Evolutionary conservation across 805 yeast species (phyloP).

Genomic region (Limtongozyma cylindracea): DNA sequence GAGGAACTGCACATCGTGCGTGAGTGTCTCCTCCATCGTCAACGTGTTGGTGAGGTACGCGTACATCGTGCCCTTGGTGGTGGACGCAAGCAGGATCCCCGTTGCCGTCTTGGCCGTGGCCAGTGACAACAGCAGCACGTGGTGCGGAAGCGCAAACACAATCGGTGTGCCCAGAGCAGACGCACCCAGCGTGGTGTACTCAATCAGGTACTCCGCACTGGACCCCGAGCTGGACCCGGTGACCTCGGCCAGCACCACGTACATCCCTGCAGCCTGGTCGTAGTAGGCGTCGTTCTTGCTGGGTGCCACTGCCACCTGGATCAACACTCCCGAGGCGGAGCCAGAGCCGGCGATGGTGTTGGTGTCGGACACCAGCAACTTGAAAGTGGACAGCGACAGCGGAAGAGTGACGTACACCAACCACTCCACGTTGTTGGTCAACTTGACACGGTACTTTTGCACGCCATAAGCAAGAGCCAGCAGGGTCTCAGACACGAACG

Average conservation of each 20-base stretch:
- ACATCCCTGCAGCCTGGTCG: not conserved
- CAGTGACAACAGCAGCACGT: not conserved
- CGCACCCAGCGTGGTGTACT: constrained; percentile 1
- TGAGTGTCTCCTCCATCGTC: constrained; percentile 4
- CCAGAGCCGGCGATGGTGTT: too few relatives aligned
- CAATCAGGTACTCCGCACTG: not conserved
- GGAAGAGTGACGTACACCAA: not conserved
- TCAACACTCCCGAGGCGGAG: constrained; percentile 6
- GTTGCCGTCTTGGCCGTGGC: not conserved
- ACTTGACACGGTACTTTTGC: constrained; percentile 2
- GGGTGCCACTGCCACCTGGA: constrained; percentile 27
- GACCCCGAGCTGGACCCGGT: constrained; percentile 14
- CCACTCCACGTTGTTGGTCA: constrained; percentile 3
- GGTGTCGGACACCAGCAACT: too few relatives aligned
- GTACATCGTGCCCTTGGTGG: not conserved
- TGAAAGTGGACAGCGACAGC: not conserved
- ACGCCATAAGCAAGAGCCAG: constrained; percentile 2
- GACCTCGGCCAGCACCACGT: not conserved
- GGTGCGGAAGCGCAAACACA: not conserved
- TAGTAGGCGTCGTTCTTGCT: constrained; percentile 1
- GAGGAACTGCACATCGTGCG: constrained; percentile 13
- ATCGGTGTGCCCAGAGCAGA: constrained; percentile 7
- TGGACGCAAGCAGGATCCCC: not conserved
- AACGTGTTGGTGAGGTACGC: not conserved
- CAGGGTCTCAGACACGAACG: constrained; percentile 1